Conservation (phyloP, 345 rosid genomes). For the Brassica rapa region DNA sequence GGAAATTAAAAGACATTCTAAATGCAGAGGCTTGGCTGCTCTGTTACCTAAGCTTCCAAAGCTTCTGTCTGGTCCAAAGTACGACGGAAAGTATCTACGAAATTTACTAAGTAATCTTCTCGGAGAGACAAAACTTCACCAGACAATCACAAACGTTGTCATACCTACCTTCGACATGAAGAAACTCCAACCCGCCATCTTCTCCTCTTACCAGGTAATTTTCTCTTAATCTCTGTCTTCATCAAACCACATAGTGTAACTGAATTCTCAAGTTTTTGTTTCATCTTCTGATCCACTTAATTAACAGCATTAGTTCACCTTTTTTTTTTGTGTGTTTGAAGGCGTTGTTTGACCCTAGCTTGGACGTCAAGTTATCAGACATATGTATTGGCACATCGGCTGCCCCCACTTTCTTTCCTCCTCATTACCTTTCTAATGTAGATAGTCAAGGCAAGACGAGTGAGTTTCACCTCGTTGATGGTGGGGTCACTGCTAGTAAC, state of each 20-base stretch:
- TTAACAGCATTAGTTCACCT: not conserved
- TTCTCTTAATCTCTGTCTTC: not conserved
- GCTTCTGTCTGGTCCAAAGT: constrained; percentile 63
- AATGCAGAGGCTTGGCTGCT: constrained; percentile 45
- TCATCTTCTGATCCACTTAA: not conserved
- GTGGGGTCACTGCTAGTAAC: constrained; percentile 66
- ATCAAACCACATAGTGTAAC: not conserved
- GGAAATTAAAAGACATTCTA: not conserved
- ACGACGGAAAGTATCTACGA: constrained; percentile 62
- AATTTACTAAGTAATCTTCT: constrained; percentile 38
- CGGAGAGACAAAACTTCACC: constrained; percentile 51
- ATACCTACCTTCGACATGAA: constrained; percentile 74
- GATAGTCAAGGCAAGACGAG: constrained; percentile 42
- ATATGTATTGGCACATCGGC: constrained; percentile 72
- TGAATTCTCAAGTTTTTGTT: not conserved
- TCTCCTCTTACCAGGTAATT: constrained; percentile 63
- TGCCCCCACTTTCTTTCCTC: constrained; percentile 72
- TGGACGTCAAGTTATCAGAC: constrained; percentile 62
- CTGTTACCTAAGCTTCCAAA: constrained; percentile 42
- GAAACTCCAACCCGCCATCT: constrained; percentile 67
- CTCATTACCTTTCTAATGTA: constrained; percentile 53
- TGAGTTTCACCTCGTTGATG: constrained; percentile 76
- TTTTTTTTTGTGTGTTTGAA: constrained; percentile 19
- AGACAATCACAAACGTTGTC: constrained; percentile 62
- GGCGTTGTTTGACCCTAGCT: constrained; percentile 36